Conservation (phyloP, 805 yeast species). For the Barnettozyma vustinii region DNA sequence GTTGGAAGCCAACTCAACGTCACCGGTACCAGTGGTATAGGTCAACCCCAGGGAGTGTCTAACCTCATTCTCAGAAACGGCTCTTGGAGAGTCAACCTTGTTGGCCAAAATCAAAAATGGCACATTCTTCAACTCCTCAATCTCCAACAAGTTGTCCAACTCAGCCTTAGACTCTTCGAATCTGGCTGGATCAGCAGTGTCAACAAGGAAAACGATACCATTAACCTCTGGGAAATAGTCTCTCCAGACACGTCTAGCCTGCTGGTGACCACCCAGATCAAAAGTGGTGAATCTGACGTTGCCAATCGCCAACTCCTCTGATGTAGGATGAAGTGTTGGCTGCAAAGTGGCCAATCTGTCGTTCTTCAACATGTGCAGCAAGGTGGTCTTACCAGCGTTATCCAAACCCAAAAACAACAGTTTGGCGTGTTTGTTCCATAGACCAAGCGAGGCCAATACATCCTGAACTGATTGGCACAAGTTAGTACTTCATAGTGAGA, state of each 20-base stretch:
- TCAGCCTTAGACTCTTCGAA: slow-evolving; percentile 93
- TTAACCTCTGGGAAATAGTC: slow-evolving; percentile 99
- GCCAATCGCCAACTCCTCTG: slow-evolving; percentile 96
- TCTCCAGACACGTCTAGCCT: slow-evolving; percentile 99
- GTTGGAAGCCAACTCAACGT: slow-evolving; percentile 56
- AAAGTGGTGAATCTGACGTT: slow-evolving; percentile 95
- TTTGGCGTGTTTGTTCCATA: slow-evolving; percentile 94
- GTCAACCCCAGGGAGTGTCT: slow-evolving; percentile 84
- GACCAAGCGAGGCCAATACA: slow-evolving; percentile 70
- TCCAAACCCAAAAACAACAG: slow-evolving; percentile 92
- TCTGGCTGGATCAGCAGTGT: slow-evolving; percentile 95
- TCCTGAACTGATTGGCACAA: slow-evolving; percentile 32
- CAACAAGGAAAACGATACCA: slow-evolving; percentile 94
- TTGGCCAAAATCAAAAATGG: slow-evolving; percentile 95
- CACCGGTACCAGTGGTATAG: slow-evolving; percentile 88
- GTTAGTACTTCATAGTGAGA: neutral
- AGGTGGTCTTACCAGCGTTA: slow-evolving; percentile 95
- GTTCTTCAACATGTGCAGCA: slow-evolving; percentile 81
- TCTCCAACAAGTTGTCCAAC: slow-evolving; percentile 85
- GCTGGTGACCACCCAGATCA: slow-evolving; percentile 97
- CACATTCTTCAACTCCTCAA: slow-evolving; percentile 83
- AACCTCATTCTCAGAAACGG: slow-evolving; percentile 91
- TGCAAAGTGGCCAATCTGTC: slow-evolving; percentile 97
- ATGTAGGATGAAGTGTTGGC: slow-evolving; percentile 98
- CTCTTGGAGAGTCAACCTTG: slow-evolving; percentile 91